A percentile compares a stretch with the other conserved stretches of the same genome.
These are phyloP conservation scores for Senecio squalidus DNA, from an alignment of 140 eudicot species.

Conservation along the genomic window DNA sequence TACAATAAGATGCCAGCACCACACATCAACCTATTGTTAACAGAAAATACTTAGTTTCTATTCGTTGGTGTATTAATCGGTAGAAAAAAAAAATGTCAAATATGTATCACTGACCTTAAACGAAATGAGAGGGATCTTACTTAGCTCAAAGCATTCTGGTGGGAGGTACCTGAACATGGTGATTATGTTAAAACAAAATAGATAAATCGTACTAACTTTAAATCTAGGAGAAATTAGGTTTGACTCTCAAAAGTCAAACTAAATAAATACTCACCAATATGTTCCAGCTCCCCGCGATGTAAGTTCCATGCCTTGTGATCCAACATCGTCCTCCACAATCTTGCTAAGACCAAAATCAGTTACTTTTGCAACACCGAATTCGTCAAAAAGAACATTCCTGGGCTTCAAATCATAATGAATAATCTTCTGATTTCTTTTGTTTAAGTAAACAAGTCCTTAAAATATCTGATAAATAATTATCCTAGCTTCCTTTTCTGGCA, in stretches of 20 bases:
- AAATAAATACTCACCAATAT: slow-evolving; percentile 62
- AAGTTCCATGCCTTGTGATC: slow-evolving; percentile 99
- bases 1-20: slow-evolving; percentile 93
- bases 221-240: background rate
- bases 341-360: slow-evolving; percentile 99
- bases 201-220: no score
- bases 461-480: slow-evolving; percentile 86
- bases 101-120: slow-evolving; percentile 55
- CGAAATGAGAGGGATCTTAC: slow-evolving; percentile 83
- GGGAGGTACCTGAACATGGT: slow-evolving; percentile 79
- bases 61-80: no score
- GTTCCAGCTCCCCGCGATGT: slow-evolving; percentile 99
- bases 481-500: slow-evolving; percentile 96
- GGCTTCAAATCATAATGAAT: slow-evolving; percentile 99
- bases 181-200: no score
- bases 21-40: slow-evolving; percentile 79
- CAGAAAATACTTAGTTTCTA: no score
- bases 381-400: slow-evolving; percentile 94
- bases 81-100: background rate
- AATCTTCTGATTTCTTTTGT: slow-evolving; percentile 82
- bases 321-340: slow-evolving; percentile 98
- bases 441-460: slow-evolving; percentile 94
- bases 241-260: slow-evolving; percentile 4
- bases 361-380: slow-evolving; percentile 89
- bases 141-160: slow-evolving; percentile 98